Evolutionary conservation across 169 alveolate genomes (phyloP), one percentile per base, ranked within the genome.

Genomic region (Plasmodium sp.): DNA sequence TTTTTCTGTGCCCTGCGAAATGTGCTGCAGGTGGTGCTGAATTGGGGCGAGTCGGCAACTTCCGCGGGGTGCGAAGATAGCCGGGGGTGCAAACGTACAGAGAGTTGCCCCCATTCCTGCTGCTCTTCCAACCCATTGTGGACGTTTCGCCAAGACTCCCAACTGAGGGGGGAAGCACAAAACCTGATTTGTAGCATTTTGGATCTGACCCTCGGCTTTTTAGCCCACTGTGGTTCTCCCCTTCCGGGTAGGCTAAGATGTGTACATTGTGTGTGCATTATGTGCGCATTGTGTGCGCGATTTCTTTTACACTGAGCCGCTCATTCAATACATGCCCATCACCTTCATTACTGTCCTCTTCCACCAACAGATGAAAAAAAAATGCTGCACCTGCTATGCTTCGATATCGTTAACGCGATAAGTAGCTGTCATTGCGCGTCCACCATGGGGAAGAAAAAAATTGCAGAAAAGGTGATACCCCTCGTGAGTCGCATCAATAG

Each of bases 321-420:
- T 7, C 5, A 12, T 5, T 10, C 36, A 48, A 41, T 81, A 10
- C 54, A 10, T 81, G n/a, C 56, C 36, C 62, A 12, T 6, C 73
- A 16, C 62, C 34, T 31, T 5, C 62, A 56, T 54, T 54, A 54
- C 33, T 83, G 10, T n/a, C n/a, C 18, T 36, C 54, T 73, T 72
- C 72, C 54, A 56, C 62, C 43, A 16, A 10, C 48, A 84, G 93
- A 48, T 16, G 93, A 84, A 31, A 84, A 84, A 51, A 84, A 84
- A 75, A 33, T 54, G 84, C 41, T 84, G 56, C 93, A 84, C 62
- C 41, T 84, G 81, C 18, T 67, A 51, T 84, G 93, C 67, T 45
- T 48, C 58, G 84, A 84, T 34, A 45, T 84, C 5, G 27, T 84
- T 27, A 84, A 33, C 16, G 45, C 62, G 34, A 48, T 74, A 34